These are phyloP conservation scores for Sclerotinia borealis DNA, from an alignment of 2,329 filamentous ascomycete species.

Conservation along the genomic window DNA sequence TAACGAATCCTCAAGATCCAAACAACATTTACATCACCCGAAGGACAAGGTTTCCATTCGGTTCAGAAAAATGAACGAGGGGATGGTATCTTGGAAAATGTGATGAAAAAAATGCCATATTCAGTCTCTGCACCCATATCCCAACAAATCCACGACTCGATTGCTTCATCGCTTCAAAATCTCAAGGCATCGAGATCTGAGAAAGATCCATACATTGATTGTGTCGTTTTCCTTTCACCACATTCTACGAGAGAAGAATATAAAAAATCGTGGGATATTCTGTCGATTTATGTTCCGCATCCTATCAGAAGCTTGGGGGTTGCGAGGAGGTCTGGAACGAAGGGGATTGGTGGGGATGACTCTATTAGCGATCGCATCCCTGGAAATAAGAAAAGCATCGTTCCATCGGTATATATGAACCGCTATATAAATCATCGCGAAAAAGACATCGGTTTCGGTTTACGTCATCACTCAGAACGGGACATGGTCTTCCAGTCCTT, in stretches of 20 bases:
- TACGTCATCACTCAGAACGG: neutral
- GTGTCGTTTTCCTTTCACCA: slow-evolving; percentile 53
- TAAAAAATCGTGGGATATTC: slow-evolving; percentile 56
- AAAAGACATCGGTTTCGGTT: neutral
- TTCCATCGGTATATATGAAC: neutral
- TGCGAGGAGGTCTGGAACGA: no score
- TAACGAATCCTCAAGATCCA: slow-evolving; percentile 51
- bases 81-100: no score
- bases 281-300: slow-evolving; percentile 61
- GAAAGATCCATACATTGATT: slow-evolving; percentile 45
- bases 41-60: slow-evolving; percentile 51
- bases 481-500: neutral
- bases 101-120: slow-evolving; percentile 50
- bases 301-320: slow-evolving; percentile 64
- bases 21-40: slow-evolving; percentile 71
- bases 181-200: slow-evolving; percentile 24
- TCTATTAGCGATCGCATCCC: no score
- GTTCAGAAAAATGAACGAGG: slow-evolving; percentile 21
- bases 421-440: neutral
- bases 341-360: slow-evolving; percentile 50
- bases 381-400: neutral
- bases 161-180: slow-evolving; percentile 60
- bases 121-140: slow-evolving; percentile 49
- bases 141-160: slow-evolving; percentile 60
- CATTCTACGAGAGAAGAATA: slow-evolving; percentile 46